Evolutionary conservation across 1,139 yeast species (phyloP).

Genomic region (Debaryomyces udenii): DNA sequence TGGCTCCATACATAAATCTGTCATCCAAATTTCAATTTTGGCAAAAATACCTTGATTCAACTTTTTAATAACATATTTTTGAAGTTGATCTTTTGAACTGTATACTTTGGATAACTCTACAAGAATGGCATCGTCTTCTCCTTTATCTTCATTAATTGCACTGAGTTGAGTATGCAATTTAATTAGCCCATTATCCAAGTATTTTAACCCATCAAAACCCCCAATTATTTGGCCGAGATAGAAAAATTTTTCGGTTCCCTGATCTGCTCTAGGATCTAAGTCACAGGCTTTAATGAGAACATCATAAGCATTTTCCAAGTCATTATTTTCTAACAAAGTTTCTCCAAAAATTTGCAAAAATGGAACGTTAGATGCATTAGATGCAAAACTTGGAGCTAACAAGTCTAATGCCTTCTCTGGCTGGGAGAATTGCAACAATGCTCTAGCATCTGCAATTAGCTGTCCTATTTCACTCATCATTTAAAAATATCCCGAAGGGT

Average conservation of each 20-base stretch:
- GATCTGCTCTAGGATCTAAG: slow-evolving; percentile 64
- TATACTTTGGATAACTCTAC: slow-evolving; percentile 31
- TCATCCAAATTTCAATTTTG: slow-evolving; percentile 97
- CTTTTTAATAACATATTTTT: slow-evolving; percentile 51
- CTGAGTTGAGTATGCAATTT: slow-evolving; percentile 49
- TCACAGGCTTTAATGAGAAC: slow-evolving; percentile 65
- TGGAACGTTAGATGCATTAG: slow-evolving; percentile 31
- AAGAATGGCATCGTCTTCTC: slow-evolving; percentile 29
- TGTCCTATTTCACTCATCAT: slow-evolving; percentile 13
- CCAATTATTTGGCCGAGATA: slow-evolving; percentile 92
- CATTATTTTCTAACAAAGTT: slow-evolving; percentile 73
- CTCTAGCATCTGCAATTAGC: slow-evolving; percentile 28
- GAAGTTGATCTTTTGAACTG: slow-evolving; percentile 28
- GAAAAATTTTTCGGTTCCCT: slow-evolving; percentile 79
- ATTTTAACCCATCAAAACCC: slow-evolving; percentile 72
- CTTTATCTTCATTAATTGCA: slow-evolving; percentile 25
- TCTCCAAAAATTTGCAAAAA: slow-evolving; percentile 63
- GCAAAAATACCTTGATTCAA: slow-evolving; percentile 79
- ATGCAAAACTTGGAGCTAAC: slow-evolving; percentile 32
- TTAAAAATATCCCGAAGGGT: neutral
- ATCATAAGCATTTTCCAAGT: slow-evolving; percentile 76
- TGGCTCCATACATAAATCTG: slow-evolving; percentile 93
- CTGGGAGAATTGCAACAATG: slow-evolving; percentile 42
- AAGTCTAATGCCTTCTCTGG: slow-evolving; percentile 44
- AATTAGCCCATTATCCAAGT: slow-evolving; percentile 65